Evolutionary conservation across 305 asterid species (phyloP).

Genomic region (Solanum hybrid): DNA sequence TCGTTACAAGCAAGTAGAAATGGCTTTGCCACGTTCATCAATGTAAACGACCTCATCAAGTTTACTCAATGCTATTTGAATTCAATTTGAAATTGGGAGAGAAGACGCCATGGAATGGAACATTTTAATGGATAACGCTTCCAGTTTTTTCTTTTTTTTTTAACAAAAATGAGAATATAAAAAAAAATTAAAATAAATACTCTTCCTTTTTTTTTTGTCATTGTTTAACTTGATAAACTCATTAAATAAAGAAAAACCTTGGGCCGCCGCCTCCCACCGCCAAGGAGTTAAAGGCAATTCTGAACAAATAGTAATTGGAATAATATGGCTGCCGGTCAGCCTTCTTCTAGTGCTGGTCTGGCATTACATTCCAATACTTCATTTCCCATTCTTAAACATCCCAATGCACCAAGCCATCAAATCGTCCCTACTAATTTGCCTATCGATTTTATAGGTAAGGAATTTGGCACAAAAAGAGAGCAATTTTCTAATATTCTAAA

Average conservation of each 20-base stretch:
- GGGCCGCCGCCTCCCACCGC: background rate
- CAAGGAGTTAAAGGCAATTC: background rate
- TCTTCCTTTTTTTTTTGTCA: background rate
- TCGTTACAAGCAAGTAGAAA: background rate
- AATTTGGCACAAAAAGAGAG: background rate
- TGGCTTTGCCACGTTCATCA: background rate
- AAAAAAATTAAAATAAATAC: background rate
- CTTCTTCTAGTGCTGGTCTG: background rate
- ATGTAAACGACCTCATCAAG: background rate
- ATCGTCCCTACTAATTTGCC: background rate
- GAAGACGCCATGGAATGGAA: background rate
- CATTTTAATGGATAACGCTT: background rate
- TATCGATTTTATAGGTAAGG: background rate
- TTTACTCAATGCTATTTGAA: background rate
- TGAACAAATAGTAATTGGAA: background rate
- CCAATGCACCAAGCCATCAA: background rate
- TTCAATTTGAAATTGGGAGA: background rate
- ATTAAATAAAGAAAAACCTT: background rate
- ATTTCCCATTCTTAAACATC: background rate
- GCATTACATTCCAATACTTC: background rate
- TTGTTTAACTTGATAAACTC: background rate
- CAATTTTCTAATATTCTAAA: background rate
- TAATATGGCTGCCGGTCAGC: background rate
- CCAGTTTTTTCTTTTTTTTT: background rate
- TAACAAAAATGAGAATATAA: background rate